phyloP scores from a whole-genome alignment of 768 basidiomycete species.

The Kwoniella dendrophila region DNA sequence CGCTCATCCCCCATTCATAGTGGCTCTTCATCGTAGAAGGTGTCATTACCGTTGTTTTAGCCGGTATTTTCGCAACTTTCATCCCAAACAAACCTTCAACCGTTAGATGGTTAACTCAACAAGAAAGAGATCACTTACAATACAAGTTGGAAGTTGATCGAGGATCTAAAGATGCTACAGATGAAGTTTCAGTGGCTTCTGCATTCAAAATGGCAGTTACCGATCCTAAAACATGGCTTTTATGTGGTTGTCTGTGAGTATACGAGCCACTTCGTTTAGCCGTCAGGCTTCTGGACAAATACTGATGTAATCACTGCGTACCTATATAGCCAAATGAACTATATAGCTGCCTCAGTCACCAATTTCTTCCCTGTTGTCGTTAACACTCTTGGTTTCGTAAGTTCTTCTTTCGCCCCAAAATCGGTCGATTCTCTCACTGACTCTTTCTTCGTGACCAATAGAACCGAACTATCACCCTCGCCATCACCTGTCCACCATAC shows the following conservation, averaged over 20 bases:
- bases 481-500: conserved; percentile 52
- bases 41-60: conserved; percentile 27
- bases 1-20: background rate
- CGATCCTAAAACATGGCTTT: conserved; percentile 46
- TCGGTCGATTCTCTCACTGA: background rate
- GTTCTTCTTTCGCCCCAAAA: background rate
- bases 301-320: background rate
- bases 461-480: conserved; percentile 43
- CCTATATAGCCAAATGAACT: conserved; percentile 13
- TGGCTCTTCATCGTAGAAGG: conserved; percentile 51
- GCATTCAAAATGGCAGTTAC: conserved; percentile 44
- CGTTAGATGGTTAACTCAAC: conserved; percentile 65
- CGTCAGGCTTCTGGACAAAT: too few relatives aligned
- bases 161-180: conserved; percentile 43
- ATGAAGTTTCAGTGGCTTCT: conserved; percentile 27
- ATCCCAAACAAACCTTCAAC: conserved; percentile 77
- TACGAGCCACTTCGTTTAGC: background rate
- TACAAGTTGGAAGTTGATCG: conserved; percentile 48
- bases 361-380: conserved; percentile 53
- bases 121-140: conserved; percentile 38
- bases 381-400: conserved; percentile 36
- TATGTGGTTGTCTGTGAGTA: conserved; percentile 18
- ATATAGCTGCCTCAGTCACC: conserved; percentile 48
- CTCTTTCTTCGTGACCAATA: background rate
- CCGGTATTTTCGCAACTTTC: conserved; percentile 37